These are phyloP conservation scores for Ophiostoma montium DNA, from an alignment of 2,329 filamentous ascomycete genomes.

Conservation along the genomic window DNA sequence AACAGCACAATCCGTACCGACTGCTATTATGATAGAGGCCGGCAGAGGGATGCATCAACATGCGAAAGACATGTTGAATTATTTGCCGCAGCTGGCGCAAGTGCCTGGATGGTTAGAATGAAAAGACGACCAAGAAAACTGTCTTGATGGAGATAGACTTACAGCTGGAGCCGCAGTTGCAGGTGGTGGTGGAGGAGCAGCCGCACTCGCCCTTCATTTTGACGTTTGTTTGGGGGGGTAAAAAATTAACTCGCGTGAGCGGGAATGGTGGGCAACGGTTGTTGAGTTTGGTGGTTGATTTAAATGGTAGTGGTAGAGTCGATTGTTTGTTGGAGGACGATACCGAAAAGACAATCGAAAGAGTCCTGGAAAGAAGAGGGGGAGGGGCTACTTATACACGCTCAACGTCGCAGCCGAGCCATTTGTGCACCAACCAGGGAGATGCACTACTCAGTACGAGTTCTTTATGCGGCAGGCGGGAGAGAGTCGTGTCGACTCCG, in stretches of 20 bases:
- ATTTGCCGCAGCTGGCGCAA: constrained; percentile 24
- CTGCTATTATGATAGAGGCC: no score
- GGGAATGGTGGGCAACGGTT: constrained; percentile 12
- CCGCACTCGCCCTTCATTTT: constrained; percentile 26
- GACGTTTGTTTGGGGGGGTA: constrained; percentile 11
- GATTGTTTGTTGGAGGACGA: background rate
- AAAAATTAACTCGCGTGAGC: constrained; percentile 11
- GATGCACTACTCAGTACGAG: background rate
- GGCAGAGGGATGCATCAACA: background rate
- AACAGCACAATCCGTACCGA: no score
- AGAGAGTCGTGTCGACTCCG: background rate
- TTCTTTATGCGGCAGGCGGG: background rate
- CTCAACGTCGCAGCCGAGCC: background rate
- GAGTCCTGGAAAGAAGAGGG: background rate
- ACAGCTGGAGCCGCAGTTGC: constrained; percentile 18
- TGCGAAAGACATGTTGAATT: constrained; percentile 10
- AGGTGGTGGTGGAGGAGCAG: constrained; percentile 23
- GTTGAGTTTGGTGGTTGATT: background rate
- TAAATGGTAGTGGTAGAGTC: background rate
- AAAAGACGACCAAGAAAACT: no score
- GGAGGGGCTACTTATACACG: background rate
- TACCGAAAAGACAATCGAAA: background rate
- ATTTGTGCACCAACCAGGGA: background rate
- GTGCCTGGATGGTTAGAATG: constrained; percentile 16
- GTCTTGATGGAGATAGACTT: constrained; percentile 6